phyloP scores from a whole-genome alignment of 371 early-diverging fungal genomes.

The Cokeromyces recurvatus region DNA sequence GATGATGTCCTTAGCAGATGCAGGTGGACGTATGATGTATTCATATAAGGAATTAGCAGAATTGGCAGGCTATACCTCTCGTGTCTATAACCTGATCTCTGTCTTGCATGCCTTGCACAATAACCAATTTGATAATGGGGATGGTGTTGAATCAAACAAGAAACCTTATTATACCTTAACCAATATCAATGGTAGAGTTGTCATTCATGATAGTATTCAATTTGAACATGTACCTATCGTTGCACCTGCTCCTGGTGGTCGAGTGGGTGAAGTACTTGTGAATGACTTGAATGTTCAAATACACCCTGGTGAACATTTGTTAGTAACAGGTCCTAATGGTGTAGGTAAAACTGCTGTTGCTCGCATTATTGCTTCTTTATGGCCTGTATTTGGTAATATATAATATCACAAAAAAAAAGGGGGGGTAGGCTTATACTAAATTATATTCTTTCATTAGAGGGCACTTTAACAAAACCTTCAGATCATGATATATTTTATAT shows the following conservation, averaged over 20 bases:
- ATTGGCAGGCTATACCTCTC: conserved; percentile 80
- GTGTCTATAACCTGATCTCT: conserved; percentile 75
- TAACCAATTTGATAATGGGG: conserved; percentile 38
- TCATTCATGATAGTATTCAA: conserved; percentile 27
- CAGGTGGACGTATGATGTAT: conserved; percentile 90
- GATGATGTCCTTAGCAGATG: conserved; percentile 83
- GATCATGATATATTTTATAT: conserved; percentile 77
- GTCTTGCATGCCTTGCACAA: conserved; percentile 59
- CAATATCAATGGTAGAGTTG: conserved; percentile 46
- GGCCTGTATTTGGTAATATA: conserved; percentile 71
- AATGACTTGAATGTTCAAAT: conserved; percentile 55
- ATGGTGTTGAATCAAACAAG: conserved; percentile 6
- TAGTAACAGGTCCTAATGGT: conserved; percentile 81
- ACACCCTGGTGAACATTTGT: conserved; percentile 60
- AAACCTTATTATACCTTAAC: conserved; percentile 34
- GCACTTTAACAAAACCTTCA: conserved; percentile 62
- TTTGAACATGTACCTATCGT: conserved; percentile 69
- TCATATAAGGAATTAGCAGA: conserved; percentile 84
- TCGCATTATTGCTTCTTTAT: conserved; percentile 80
- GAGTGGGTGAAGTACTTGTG: conserved; percentile 65
- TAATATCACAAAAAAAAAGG: background rate
- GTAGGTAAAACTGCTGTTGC: conserved; percentile 80
- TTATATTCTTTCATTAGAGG: conserved; percentile 28
- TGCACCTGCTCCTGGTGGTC: conserved; percentile 57
- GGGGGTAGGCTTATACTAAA: background rate